Base-by-base conservation (phyloP, 1,284 basidiomycete species). In the Tilletia horrida region DNA sequence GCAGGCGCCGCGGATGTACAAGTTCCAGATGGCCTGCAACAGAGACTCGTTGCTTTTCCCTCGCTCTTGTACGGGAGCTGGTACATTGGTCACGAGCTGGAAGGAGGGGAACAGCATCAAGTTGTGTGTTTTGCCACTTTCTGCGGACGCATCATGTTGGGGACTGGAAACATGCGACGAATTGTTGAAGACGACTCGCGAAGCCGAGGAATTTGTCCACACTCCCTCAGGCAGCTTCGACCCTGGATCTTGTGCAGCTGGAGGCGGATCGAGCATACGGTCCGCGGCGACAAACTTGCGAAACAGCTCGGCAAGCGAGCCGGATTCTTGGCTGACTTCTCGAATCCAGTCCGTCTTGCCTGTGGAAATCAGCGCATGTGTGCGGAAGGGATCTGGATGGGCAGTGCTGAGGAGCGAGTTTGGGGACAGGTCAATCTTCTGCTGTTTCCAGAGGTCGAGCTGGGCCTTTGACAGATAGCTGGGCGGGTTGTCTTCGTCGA, bases 321-420 rank as follows among this genome's bases (percentile, higher is more conserved):
- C 67, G 8, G 31, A 14, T 1, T 45, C 48, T 16, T 43, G 16
- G 13, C 55, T 40, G 14, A 69, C 42, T 11, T 69, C 64, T 13
- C 40, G n/a, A 13, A 25, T 14, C 67, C 67, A 69, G 50, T 69
- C 67, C 13, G 27, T 35, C 35, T 63, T 64, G 59, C 67, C 67
- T 4, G 67, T 66, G n/a, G 35, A 45, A 29, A 69, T 50, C 27
- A 69, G 4, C 9, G 35, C 64, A 18, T 69, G 67, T 7, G 65
- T 42, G n/a, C 40, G 45, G 21, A 66, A 69, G 16, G 67, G 67
- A 3, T 21, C 40, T 2, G 48, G 50, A 27, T 52, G 50, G 14
- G 50, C 50, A 27, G 27, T 62, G 18, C 35, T 31, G 35, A 48
- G 45, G 8, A 69, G 31, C 44, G 66, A 40, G n/a, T 29, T 21